Base-by-base conservation (phyloP, 192 early-diverging fungal species). In the Phlyctochytrium bullatum region DNA sequence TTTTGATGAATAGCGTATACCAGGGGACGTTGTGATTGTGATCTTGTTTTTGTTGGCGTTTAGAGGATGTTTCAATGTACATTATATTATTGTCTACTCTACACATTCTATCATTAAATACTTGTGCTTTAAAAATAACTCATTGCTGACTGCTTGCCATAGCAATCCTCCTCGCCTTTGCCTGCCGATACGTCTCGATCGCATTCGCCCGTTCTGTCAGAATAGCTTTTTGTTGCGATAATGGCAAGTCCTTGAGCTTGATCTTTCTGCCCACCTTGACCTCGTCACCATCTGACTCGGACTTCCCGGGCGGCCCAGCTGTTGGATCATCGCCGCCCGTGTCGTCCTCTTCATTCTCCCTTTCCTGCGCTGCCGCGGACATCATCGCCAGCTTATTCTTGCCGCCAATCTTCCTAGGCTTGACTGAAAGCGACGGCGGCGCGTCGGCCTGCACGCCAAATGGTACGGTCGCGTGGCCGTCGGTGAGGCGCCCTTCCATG, bases 291-390 rank as follows among this genome's bases (percentile, higher is more conserved):
- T 68, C 69, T 6, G 61, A 31, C 29, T 75, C 29, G 14, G 20
- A 14, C 51, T 61, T 62, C 36, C 68, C 68, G n/a, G n/a, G n/a
- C n/a, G n/a, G n/a, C n/a, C n/a, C n/a, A n/a, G n/a, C n/a, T n/a
- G n/a, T n/a, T n/a, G n/a, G n/a, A n/a, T n/a, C n/a, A n/a, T n/a
- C n/a, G n/a, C n/a, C n/a, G n/a, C n/a, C n/a, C n/a, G n/a, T n/a
- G n/a, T n/a, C n/a, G 2, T 74, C 68, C 25, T 86, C 78, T 57
- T 85, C 80, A 59, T 78, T 68, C 34, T 69, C 66, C 59, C 76
- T 80, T 36, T 30, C 64, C 16, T 69, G 24, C 25, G 70, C 76
- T n/a, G n/a, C n/a, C n/a, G n/a, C n/a, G n/a, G n/a, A n/a, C n/a
- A n/a, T n/a, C n/a, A n/a, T n/a, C 31, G 73, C 65, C 50, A 80